Percentiles rank a stretch among this genome's conserved stretches.
phyloP scores from a whole-genome alignment of 305 asterid species.

The Striga hermonthica region DNA sequence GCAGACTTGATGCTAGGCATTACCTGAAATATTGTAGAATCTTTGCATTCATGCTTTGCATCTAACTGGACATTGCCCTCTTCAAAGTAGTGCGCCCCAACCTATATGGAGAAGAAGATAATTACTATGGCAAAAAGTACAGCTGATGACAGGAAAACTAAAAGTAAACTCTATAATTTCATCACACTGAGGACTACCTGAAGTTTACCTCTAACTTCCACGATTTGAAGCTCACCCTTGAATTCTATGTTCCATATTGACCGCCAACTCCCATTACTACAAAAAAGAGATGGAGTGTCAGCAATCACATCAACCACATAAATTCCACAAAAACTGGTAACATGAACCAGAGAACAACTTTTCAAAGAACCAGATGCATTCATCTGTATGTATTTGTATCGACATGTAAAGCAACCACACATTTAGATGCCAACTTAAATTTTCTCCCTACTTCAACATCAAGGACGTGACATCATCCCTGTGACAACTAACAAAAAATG shows the following conservation, averaged over 20 bases:
- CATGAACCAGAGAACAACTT: slow-evolving; percentile 20
- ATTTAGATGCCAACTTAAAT: background rate
- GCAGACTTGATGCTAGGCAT: slow-evolving; percentile 29
- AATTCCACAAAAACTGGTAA: slow-evolving; percentile 9
- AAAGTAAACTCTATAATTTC: slow-evolving; percentile 24
- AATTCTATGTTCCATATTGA: slow-evolving; percentile 75
- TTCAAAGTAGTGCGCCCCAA: slow-evolving; percentile 96
- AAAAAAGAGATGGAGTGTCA: slow-evolving; percentile 33
- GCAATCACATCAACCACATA: slow-evolving; percentile 22
- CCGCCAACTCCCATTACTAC: slow-evolving; percentile 95
- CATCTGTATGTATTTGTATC: slow-evolving; percentile 1
- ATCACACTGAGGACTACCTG: slow-evolving; percentile 50
- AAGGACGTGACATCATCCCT: no score
- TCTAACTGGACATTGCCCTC: slow-evolving; percentile 98
- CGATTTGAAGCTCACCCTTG: slow-evolving; percentile 68
- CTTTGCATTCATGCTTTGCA: slow-evolving; percentile 76
- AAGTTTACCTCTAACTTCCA: slow-evolving; percentile 78
- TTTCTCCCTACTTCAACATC: background rate
- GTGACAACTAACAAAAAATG: slow-evolving; percentile 5
- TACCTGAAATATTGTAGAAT: slow-evolving; percentile 83
- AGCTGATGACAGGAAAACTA: slow-evolving; percentile 4
- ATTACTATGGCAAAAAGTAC: slow-evolving; percentile 12
- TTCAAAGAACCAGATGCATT: slow-evolving; percentile 23
- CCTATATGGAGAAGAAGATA: slow-evolving; percentile 46
- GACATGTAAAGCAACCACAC: slow-evolving; percentile 19